Conservation (phyloP, 371 early-diverging fungal species). For the Mortierella sp. region DNA sequence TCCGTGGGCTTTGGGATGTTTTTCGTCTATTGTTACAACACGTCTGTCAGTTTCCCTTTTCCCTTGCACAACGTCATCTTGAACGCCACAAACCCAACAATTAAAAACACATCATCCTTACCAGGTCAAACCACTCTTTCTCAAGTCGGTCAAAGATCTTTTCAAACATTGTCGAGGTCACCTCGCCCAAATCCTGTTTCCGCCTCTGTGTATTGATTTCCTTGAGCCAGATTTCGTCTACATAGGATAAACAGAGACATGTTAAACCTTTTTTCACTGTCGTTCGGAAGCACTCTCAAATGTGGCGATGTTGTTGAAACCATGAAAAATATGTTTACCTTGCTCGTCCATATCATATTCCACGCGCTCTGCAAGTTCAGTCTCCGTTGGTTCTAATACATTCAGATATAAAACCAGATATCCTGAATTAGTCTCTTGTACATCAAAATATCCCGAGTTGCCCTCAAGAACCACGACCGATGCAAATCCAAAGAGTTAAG, state of each 20-base stretch:
- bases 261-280: not conserved
- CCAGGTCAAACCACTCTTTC: conserved; percentile 97
- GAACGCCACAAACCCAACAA: not conserved
- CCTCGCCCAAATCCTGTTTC: conserved; percentile 66
- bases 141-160: conserved; percentile 92
- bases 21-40: conserved; percentile 61
- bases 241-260: not conserved
- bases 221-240: conserved; percentile 84
- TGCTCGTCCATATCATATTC: conserved; percentile 99
- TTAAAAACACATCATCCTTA: conserved; percentile 43
- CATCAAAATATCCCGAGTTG: not conserved
- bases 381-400: conserved; percentile 83
- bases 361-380: conserved; percentile 80
- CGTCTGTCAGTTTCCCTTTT: not conserved
- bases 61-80: not conserved
- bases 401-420: not conserved
- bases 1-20: conserved; percentile 67
- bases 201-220: conserved; percentile 76
- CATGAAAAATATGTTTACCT: conserved; percentile 62
- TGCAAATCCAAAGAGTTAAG: not conserved
- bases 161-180: conserved; percentile 84
- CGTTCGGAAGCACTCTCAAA: not conserved
- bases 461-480: not conserved
- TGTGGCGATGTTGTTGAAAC: not conserved
- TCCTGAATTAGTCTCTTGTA: not conserved